Base-by-base conservation (phyloP, 768 basidiomycete species). In the Boletus bicolor region DNA sequence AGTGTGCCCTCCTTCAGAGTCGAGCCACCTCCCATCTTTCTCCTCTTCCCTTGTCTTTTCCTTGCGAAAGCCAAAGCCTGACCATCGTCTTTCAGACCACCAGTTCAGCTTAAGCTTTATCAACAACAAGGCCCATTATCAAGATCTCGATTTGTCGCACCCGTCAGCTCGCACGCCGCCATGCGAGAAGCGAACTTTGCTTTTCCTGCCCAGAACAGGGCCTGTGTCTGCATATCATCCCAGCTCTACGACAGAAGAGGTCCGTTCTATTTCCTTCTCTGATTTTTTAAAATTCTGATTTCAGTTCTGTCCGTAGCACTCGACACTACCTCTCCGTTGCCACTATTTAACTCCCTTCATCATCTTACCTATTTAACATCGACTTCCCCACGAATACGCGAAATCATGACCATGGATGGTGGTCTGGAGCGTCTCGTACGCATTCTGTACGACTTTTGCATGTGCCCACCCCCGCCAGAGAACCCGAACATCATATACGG, bases 381-480 rank as follows among this genome's bases (percentile, higher is more conserved):
- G 1, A 98, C 97, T 7, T 97, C 95, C 0, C 95, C 97, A 2
- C 86, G 94, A 52, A 98, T 99, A 74, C 87, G 96, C 55, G 97
- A 99, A 75, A 98, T 97, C 64, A 91, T 99, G 83, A 96, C 94
- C 30, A 87, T 90, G 82, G 96, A 98, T 67, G 97, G 97, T 45
- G 97, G 97, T 1, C 84, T 99, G 17, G 97, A 99, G 68, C 87
- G 96, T 14, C 86, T 99, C 32, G 90, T 98, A 14, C 84, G 90
- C 54, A 92, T 99, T 59, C 79, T 96, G 10, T 89, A 89, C 65
- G 91, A 94, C 58, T 92, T 91, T 64, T 93, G 92, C 71, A 73
- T 91, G 24, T 85, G 80, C 58, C 91, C 91, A 1, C 89, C 91
- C 1, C 87, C 87, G 0, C 89, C 89, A 42, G 89, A 90, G 63